These are phyloP conservation scores for Ambrosia hybrid DNA, from an alignment of 140 eudicot genomes.

Conservation along the genomic window DNA sequence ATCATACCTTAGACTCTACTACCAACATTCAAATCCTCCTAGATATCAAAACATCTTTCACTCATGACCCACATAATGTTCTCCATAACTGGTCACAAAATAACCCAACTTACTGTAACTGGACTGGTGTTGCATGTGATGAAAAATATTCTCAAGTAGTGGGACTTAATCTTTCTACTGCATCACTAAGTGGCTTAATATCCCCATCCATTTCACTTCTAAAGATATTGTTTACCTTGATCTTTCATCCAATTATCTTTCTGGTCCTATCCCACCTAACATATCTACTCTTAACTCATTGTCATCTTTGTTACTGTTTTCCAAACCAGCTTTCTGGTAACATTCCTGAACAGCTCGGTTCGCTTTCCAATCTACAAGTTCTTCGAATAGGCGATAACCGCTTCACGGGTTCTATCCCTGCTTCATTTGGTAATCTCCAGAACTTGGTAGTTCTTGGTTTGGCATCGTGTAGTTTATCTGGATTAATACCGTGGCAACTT, in stretches of 20 bases:
- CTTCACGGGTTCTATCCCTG: slow-evolving; percentile 69
- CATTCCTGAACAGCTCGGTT: slow-evolving; percentile 73
- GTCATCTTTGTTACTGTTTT: slow-evolving; percentile 54
- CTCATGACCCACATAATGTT: slow-evolving; percentile 57
- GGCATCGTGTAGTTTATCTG: slow-evolving; percentile 79
- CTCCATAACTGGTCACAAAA: slow-evolving; percentile 54
- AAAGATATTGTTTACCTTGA: slow-evolving; percentile 71
- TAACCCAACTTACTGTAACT: slow-evolving; percentile 33
- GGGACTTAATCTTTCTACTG: slow-evolving; percentile 61
- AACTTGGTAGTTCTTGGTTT: slow-evolving; percentile 64
- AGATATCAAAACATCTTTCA: slow-evolving; percentile 58
- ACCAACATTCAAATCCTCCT: slow-evolving; percentile 32
- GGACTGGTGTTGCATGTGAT: slow-evolving; percentile 68
- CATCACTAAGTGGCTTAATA: slow-evolving; percentile 59
- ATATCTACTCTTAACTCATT: slow-evolving; percentile 65
- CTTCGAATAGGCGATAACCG: slow-evolving; percentile 85
- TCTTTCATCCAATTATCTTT: slow-evolving; percentile 65
- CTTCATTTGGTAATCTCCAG: slow-evolving; percentile 50
- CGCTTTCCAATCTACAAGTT: slow-evolving; percentile 47
- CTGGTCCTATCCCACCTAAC: slow-evolving; percentile 96
- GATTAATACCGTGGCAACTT: slow-evolving; percentile 60
- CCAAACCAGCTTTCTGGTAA: slow-evolving; percentile 81
- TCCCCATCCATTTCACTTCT: slow-evolving; percentile 67
- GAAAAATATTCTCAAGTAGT: slow-evolving; percentile 42
- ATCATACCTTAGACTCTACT: slow-evolving; percentile 17